Evolutionary conservation across 164 flowering plant genomes (phyloP).

Genomic region (Berberis vulgaris): DNA sequence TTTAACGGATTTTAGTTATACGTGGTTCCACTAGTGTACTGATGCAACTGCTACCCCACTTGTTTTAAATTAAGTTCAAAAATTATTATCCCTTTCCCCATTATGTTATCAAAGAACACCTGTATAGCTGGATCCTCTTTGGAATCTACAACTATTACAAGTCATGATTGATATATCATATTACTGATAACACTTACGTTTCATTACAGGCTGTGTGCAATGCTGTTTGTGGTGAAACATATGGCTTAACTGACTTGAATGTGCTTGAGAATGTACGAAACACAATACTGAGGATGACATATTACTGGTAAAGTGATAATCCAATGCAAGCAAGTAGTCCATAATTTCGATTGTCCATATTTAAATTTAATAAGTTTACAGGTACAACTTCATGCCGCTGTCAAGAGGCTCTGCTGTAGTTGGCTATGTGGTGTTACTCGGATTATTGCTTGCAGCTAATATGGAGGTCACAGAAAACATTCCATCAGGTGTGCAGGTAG

Average conservation of each 20-base stretch:
- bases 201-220: conserved; percentile 60
- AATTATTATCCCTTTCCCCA: too few relatives aligned
- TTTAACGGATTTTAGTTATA: too few relatives aligned
- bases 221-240: conserved; percentile 74
- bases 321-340: background rate
- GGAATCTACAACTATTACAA: too few relatives aligned
- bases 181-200: background rate
- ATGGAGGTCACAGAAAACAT: conserved; percentile 81
- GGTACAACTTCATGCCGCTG: conserved; percentile 98
- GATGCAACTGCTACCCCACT: too few relatives aligned
- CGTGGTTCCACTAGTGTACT: too few relatives aligned
- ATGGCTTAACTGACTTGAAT: conserved; percentile 60
- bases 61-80: too few relatives aligned
- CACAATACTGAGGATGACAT: conserved; percentile 80
- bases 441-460: conserved; percentile 85
- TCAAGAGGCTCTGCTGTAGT: conserved; percentile 86
- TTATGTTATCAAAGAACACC: too few relatives aligned
- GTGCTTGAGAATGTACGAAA: conserved; percentile 64
- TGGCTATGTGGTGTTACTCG: conserved; percentile 81
- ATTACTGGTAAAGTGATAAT: conserved; percentile 62
- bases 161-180: background rate
- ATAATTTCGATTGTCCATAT: background rate
- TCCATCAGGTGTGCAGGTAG: conserved; percentile 78
- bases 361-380: conserved; percentile 19
- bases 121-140: too few relatives aligned